Conservation (phyloP, 805 yeast genomes). For the Naumovozyma baii region DNA sequence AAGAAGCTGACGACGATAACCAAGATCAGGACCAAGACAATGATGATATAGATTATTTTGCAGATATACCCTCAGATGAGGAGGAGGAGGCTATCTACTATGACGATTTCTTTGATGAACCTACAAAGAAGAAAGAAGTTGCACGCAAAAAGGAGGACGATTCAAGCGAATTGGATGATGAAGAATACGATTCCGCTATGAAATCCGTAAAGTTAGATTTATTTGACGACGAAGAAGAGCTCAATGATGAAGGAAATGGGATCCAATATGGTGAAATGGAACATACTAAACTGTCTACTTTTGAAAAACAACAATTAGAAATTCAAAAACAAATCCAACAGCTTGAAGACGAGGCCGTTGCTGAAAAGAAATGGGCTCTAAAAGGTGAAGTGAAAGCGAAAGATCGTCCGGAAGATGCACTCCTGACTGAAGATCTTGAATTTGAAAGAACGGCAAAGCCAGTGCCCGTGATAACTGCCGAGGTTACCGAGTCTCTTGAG, state of each 20-base stretch:
- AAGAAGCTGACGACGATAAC: conserved; percentile 34
- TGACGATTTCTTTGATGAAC: conserved; percentile 55
- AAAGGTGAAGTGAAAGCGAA: conserved; percentile 82
- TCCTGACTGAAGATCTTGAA: conserved; percentile 71
- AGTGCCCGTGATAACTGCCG: conserved; percentile 88
- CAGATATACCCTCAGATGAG: conserved; percentile 41
- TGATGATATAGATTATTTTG: conserved; percentile 44
- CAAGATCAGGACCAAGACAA: conserved; percentile 36
- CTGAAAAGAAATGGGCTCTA: conserved; percentile 88
- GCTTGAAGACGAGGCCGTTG: conserved; percentile 79
- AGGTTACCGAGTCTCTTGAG: conserved; percentile 76
- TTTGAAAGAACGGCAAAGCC: conserved; percentile 93
- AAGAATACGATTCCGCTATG: conserved; percentile 53
- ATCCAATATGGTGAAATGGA: conserved; percentile 21
- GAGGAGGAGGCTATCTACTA: conserved; percentile 51
- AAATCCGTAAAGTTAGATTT: conserved; percentile 55
- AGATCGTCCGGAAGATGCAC: conserved; percentile 76
- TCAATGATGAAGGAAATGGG: conserved; percentile 14
- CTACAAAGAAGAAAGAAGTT: conserved; percentile 9
- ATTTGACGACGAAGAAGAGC: conserved; percentile 34
- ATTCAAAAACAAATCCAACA: conserved; percentile 67
- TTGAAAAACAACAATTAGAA: conserved; percentile 71
- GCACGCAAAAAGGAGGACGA: conserved; percentile 6
- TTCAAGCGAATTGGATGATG: conserved; percentile 40
- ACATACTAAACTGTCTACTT: conserved; percentile 46